These are phyloP conservation scores for Gymnopilus junonius DNA, from an alignment of 768 basidiomycete genomes.

Conservation along the genomic window DNA sequence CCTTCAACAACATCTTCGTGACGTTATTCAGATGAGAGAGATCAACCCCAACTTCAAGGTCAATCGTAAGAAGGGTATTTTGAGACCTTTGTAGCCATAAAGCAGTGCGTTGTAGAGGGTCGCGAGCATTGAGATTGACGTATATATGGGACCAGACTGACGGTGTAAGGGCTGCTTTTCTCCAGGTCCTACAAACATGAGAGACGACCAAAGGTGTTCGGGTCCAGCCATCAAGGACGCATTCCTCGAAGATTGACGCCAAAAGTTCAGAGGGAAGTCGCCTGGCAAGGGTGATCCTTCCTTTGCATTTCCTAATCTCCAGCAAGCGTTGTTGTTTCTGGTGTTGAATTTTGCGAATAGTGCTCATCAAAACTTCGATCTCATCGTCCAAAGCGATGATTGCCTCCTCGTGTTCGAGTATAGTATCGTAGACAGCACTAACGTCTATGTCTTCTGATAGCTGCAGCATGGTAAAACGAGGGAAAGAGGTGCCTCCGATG, in stretches of 20 bases:
- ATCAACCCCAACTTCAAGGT: conserved; percentile 41
- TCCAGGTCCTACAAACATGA: conserved; percentile 64
- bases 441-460: conserved; percentile 21
- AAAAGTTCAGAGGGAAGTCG: conserved; percentile 60
- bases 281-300: conserved; percentile 58
- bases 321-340: conserved; percentile 45
- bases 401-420: conserved; percentile 43
- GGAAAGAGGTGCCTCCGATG: not conserved
- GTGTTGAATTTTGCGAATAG: conserved; percentile 46
- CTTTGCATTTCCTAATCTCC: conserved; percentile 47
- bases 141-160: conserved; percentile 62
- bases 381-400: conserved; percentile 45
- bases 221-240: conserved; percentile 54
- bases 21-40: conserved; percentile 34
- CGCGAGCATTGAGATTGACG: conserved; percentile 48
- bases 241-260: conserved; percentile 55
- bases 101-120: conserved; percentile 45
- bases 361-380: conserved; percentile 43
- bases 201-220: conserved; percentile 58
- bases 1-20: conserved; percentile 44
- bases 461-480: not conserved
- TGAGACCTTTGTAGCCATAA: conserved; percentile 57
- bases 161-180: conserved; percentile 53
- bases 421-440: conserved; percentile 22
- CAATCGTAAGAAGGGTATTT: conserved; percentile 47